A percentile compares a stretch with the other conserved stretches of the same genome.
These are phyloP conservation scores for Naganishia kalamii DNA, from an alignment of 768 basidiomycete genomes.

Conservation along the genomic window DNA sequence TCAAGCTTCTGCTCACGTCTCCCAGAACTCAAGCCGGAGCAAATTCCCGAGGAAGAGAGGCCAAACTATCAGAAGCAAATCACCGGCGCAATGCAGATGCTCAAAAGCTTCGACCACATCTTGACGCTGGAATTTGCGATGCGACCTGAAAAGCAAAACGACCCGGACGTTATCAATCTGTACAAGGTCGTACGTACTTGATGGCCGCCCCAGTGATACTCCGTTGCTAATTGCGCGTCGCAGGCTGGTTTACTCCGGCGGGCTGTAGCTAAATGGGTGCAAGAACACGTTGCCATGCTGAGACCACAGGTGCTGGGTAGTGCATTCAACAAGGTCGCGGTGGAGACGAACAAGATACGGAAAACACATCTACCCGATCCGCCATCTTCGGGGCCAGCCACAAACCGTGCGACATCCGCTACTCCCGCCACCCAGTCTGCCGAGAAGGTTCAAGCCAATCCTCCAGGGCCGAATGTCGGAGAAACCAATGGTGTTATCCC, in stretches of 20 bases:
- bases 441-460: not conserved
- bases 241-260: slow-evolving; percentile 8
- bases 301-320: not conserved
- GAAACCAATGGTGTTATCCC: not conserved
- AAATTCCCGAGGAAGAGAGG: slow-evolving; percentile 9
- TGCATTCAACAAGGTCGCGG: slow-evolving; percentile 10
- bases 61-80: slow-evolving; percentile 6
- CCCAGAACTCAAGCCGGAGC: not conserved
- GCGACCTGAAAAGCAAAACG: slow-evolving; percentile 3
- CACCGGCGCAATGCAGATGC: slow-evolving; percentile 3
- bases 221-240: too few relatives aligned
- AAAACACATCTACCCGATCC: not conserved
- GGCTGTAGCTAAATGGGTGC: slow-evolving; percentile 6
- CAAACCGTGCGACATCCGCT: not conserved
- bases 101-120: slow-evolving; percentile 11
- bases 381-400: not conserved
- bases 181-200: slow-evolving; percentile 11
- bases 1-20: not conserved
- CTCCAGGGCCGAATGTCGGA: not conserved
- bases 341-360: slow-evolving; percentile 10
- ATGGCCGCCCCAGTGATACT: too few relatives aligned
- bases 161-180: not conserved
- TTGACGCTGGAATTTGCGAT: slow-evolving; percentile 9
- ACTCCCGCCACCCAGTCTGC: not conserved
- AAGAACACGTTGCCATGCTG: slow-evolving; percentile 7